Evolutionary conservation across 805 yeast genomes (phyloP).

Genomic region (Priceomyces medius): DNA sequence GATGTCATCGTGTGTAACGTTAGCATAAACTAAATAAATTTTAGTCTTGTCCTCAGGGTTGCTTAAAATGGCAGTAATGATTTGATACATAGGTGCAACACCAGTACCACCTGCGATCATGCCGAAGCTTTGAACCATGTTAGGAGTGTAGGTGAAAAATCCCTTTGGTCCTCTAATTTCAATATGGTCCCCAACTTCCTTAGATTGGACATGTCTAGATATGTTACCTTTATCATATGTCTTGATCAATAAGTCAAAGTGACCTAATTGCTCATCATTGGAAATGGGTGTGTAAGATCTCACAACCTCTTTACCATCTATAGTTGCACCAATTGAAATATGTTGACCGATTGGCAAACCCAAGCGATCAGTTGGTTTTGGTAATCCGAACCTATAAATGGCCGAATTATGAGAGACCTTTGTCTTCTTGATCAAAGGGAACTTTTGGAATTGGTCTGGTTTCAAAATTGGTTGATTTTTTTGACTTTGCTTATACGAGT

Average conservation of each 20-base stretch:
- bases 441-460: conserved; percentile 67
- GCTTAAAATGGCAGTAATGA: conserved; percentile 73
- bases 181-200: conserved; percentile 76
- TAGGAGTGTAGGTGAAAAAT: conserved; percentile 75
- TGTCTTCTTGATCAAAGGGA: conserved; percentile 77
- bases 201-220: conserved; percentile 67
- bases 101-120: conserved; percentile 99
- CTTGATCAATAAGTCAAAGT: conserved; percentile 82
- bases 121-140: conserved; percentile 68
- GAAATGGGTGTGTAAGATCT: conserved; percentile 92
- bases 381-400: conserved; percentile 79
- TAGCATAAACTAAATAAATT: conserved; percentile 76
- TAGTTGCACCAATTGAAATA: conserved; percentile 71
- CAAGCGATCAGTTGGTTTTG: conserved; percentile 66
- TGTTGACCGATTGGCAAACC: conserved; percentile 97
- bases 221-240: conserved; percentile 84
- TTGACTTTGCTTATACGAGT: conserved; percentile 29
- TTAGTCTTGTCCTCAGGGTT: conserved; percentile 79
- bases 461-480: conserved; percentile 54
- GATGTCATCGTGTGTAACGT: conserved; percentile 76
- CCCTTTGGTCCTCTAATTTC: conserved; percentile 91
- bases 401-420: conserved; percentile 79
- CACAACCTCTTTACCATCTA: conserved; percentile 75
- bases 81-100: conserved; percentile 93
- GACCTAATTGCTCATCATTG: conserved; percentile 73